A percentile compares a stretch with the other conserved stretches of the same genome.
These are phyloP conservation scores for Deinandra increscens DNA, from an alignment of 129 eudicot genomes.

Conservation along the genomic window DNA sequence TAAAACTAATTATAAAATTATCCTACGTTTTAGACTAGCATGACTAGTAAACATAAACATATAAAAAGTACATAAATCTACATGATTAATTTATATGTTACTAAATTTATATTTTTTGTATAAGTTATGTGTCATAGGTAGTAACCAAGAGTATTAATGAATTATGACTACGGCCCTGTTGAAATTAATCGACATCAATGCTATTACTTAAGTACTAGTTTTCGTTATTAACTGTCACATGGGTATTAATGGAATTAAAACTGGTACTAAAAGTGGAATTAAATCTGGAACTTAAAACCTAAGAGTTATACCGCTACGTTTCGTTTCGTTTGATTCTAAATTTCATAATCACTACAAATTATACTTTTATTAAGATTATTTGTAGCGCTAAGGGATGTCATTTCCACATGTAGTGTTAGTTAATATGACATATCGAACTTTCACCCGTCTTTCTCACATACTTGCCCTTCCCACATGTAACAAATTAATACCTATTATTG, in stretches of 20 bases:
- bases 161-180: neutral
- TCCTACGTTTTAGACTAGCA: too few relatives aligned
- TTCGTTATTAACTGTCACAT: slow-evolving; percentile 19
- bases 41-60: too few relatives aligned
- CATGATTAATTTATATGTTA: neutral
- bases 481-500: too few relatives aligned
- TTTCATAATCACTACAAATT: too few relatives aligned
- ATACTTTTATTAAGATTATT: too few relatives aligned
- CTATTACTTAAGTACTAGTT: neutral
- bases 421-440: too few relatives aligned
- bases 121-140: neutral
- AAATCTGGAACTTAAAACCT: too few relatives aligned
- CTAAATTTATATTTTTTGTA: neutral
- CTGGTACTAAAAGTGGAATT: neutral
- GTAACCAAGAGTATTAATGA: neutral
- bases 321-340: neutral
- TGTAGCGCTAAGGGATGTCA: too few relatives aligned
- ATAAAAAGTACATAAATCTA: neutral
- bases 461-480: too few relatives aligned
- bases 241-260: slow-evolving; percentile 19
- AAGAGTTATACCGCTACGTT: neutral
- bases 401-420: too few relatives aligned
- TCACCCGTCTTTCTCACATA: too few relatives aligned
- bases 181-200: slow-evolving; percentile 10
- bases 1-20: too few relatives aligned